Base-by-base conservation (phyloP, 352 stramenopile species). In the Phytophthora idaei region DNA sequence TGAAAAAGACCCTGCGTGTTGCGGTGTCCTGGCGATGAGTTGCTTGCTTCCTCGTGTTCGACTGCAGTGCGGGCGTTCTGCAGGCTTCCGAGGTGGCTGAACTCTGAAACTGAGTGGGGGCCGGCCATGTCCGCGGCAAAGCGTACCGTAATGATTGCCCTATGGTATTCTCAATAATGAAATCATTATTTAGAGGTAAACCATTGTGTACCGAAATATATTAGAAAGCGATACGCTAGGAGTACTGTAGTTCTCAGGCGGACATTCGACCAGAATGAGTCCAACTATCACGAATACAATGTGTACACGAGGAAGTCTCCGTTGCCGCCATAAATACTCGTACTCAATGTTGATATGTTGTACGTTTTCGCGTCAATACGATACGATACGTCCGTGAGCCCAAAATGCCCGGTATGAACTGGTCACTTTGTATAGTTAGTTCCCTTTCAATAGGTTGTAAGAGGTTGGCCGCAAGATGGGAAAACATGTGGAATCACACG, bases 71-170 rank as follows among this genome's bases (percentile, higher is more conserved):
- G 31, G 37, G 48, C 48, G 48, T 54, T 54, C 27, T 54, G 48
- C 48, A 54, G 25, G 28, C 27, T 54, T 52, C 46, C 25, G 15
- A 5, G 25, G 25, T 9, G 45, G 45, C 46, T 54, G 31, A 44
- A 41, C 25, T 53, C 47, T 56, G 49, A 56, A 56, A 45, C 29
- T 45, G 49, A 51, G 45, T 31, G 27, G 45, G 45, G 45, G 41
- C 41, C 41, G 15, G 41, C 41, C 36, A 17, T 42, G 36, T 42
- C 36, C 36, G 9, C 32, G 5, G 36, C 36, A 42, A 42, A 42
- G 17, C 36, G 36, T 42, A 42, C 36, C 36, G n/a, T n/a, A 42
- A 42, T 42, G 36, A 42, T n/a, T 42, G 12, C 5, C 36, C 4
- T 17, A 42, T 42, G 10, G n/a, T 42, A 42, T 42, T 42, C 10